Conservation (phyloP, 345 rosid genomes). For the Physaria fendleri region DNA sequence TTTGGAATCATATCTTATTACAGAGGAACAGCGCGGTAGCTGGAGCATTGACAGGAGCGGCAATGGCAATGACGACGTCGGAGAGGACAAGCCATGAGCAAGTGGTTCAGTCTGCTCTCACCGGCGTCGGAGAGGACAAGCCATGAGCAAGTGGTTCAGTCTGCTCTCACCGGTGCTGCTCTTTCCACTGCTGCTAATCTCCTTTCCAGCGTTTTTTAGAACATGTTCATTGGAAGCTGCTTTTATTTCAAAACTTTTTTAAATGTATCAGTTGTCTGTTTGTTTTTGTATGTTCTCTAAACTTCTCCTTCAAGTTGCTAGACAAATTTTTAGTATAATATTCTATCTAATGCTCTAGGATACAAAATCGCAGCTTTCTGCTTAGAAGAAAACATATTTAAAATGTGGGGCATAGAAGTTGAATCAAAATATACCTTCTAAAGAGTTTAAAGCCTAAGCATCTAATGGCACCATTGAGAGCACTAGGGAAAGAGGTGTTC, state of each 20-base stretch:
- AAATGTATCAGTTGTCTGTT: constrained; percentile 8
- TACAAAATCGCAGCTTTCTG: too few species aligned
- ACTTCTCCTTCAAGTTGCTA: too few species aligned
- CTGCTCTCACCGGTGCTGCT: constrained; percentile 93
- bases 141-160: constrained; percentile 77
- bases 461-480: too few species aligned
- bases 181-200: constrained; percentile 82
- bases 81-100: constrained; percentile 70
- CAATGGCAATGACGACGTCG: constrained; percentile 61
- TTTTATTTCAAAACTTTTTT: too few species aligned
- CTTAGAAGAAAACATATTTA: too few species aligned
- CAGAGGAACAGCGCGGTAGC: constrained; percentile 93
- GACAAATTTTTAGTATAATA: too few species aligned
- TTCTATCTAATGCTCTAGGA: too few species aligned
- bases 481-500: too few species aligned
- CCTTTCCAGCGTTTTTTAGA: constrained; percentile 56
- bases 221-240: not conserved
- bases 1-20: not conserved
- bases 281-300: not conserved
- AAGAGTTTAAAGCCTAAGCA: too few species aligned
- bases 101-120: constrained; percentile 76
- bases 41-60: constrained; percentile 83
- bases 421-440: too few species aligned
- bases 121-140: constrained; percentile 75
- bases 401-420: too few species aligned